Conservation (phyloP, 352 stramenopile genomes). For the Phytophthora ohioensis region DNA sequence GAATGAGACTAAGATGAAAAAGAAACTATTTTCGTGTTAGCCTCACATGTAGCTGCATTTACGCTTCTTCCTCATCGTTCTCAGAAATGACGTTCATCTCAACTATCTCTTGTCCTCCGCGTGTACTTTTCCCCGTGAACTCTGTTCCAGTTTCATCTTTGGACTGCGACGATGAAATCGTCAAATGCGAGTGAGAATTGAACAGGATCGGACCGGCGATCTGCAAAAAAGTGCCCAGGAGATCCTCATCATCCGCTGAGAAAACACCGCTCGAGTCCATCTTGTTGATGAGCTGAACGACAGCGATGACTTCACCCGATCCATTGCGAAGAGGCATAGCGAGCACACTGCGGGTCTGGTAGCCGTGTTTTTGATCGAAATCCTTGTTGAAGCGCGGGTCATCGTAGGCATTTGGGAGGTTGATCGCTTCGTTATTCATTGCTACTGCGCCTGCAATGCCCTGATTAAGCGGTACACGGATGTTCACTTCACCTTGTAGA, state of each 20-base stretch:
- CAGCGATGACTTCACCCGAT: slow-evolving; percentile 79
- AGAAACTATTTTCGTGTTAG: slow-evolving; percentile 30
- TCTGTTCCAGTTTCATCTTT: slow-evolving; percentile 65
- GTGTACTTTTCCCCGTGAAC: slow-evolving; percentile 63
- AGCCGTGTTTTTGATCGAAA: slow-evolving; percentile 89
- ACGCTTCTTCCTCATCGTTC: slow-evolving; percentile 77
- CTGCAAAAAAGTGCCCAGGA: slow-evolving; percentile 87
- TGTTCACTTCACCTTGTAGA: slow-evolving; percentile 90
- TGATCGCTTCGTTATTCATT: slow-evolving; percentile 74
- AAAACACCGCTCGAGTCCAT: slow-evolving; percentile 77
- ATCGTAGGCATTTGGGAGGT: slow-evolving; percentile 88
- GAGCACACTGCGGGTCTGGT: slow-evolving; percentile 88
- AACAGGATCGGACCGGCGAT: slow-evolving; percentile 91
- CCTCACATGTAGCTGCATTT: slow-evolving; percentile 8
- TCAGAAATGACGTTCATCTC: slow-evolving; percentile 88
- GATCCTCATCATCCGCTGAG: slow-evolving; percentile 85
- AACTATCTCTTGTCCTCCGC: slow-evolving; percentile 52
- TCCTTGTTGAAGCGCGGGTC: slow-evolving; percentile 92
- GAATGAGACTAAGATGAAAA: not conserved
- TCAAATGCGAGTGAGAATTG: slow-evolving; percentile 82
- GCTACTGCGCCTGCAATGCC: slow-evolving; percentile 86
- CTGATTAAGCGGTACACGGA: slow-evolving; percentile 87
- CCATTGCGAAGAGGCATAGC: slow-evolving; percentile 88
- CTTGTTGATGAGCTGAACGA: slow-evolving; percentile 93
- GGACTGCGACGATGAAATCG: slow-evolving; percentile 49